Evolutionary conservation across 176 grass and related monocot genomes (phyloP).

Genomic region (Echinochloa phyllopogon): DNA sequence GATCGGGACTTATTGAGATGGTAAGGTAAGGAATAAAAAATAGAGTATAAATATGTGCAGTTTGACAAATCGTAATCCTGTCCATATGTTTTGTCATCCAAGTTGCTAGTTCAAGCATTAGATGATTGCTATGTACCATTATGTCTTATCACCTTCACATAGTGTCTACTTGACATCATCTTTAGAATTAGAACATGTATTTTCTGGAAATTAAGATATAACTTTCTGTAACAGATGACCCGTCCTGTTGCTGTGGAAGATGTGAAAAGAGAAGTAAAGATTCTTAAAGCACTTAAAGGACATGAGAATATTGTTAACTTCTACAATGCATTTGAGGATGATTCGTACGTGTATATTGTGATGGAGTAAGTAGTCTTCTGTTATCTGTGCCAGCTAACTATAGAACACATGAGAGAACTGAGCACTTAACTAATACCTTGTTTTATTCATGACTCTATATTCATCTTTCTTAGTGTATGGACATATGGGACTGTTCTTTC

Average conservation of each 20-base stretch:
- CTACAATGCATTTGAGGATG: conserved; percentile 83
- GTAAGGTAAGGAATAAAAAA: not conserved
- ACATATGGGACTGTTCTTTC: not conserved
- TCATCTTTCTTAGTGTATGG: not conserved
- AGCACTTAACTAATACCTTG: conserved; percentile 5
- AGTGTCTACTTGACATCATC: conserved; percentile 7
- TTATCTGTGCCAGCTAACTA: not conserved
- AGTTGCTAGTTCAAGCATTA: conserved; percentile 13
- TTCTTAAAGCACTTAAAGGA: conserved; percentile 78
- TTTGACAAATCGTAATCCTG: not conserved
- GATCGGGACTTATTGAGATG: not conserved
- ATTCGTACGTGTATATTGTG: conserved; percentile 90
- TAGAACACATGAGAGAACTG: not conserved
- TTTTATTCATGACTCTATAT: conserved; percentile 19
- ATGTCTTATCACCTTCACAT: conserved; percentile 10
- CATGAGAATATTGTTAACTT: conserved; percentile 95
- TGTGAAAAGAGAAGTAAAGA: conserved; percentile 93
- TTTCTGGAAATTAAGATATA: conserved; percentile 25
- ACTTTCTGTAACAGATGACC: conserved; percentile 64
- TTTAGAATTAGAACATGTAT: conserved; percentile 32
- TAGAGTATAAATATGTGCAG: not conserved
- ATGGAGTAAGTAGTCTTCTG: conserved; percentile 82
- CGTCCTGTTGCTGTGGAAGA: conserved; percentile 77
- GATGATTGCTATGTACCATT: not conserved
- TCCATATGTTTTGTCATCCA: not conserved